phyloP scores from a whole-genome alignment of 148 eudicot genomes.

The Polygonum aviculare region DNA sequence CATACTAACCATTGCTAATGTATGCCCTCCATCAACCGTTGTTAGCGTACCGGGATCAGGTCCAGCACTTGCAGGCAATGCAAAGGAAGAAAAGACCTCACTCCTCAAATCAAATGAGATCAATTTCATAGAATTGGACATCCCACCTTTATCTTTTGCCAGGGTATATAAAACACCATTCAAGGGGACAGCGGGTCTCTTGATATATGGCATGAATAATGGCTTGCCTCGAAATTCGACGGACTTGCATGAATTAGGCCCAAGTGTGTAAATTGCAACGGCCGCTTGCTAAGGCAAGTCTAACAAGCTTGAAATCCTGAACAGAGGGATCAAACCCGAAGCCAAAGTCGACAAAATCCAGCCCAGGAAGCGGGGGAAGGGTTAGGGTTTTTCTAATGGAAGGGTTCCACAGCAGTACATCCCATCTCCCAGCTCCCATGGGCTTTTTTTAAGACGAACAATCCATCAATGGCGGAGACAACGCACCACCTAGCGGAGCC shows the following conservation, averaged over 20 bases:
- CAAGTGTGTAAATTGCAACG: not conserved
- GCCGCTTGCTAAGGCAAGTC: not conserved
- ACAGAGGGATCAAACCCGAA: not conserved
- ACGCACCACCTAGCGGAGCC: too few relatives aligned
- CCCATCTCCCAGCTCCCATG: too few relatives aligned
- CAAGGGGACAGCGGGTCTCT: not conserved
- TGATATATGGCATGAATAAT: too few relatives aligned
- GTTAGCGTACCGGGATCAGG: not conserved
- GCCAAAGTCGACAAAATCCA: not conserved
- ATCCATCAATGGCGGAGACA: too few relatives aligned
- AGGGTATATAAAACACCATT: not conserved
- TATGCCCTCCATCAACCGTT: not conserved
- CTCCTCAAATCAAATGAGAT: not conserved
- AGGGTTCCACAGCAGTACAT: too few relatives aligned
- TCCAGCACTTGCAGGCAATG: not conserved
- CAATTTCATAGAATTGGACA: not conserved
- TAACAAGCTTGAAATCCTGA: not conserved
- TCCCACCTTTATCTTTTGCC: not conserved
- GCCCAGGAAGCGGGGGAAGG: not conserved
- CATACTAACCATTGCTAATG: not conserved
- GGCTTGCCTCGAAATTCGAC: not conserved
- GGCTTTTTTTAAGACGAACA: too few relatives aligned
- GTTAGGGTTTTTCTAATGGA: not conserved
- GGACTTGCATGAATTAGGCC: too few relatives aligned
- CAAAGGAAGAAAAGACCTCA: not conserved